Conservation (phyloP, 495 filamentous ascomycete genomes). For the Penicillium alfredii region DNA sequence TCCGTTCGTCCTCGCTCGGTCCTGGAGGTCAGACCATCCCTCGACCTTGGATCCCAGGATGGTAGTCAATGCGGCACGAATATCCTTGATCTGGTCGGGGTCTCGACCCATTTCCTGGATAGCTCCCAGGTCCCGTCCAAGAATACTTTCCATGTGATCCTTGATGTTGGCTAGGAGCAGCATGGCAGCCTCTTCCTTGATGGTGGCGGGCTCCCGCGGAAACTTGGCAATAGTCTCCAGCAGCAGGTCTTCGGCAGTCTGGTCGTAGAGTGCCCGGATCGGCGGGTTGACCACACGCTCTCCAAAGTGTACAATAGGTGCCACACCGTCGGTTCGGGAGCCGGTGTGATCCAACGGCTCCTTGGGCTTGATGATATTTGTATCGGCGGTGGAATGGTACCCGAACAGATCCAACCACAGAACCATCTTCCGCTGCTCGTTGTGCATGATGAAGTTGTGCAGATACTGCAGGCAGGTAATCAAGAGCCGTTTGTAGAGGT, state of each 20-base stretch:
- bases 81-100: conserved; percentile 44
- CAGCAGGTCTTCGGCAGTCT: conserved; percentile 42
- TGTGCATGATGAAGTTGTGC: conserved; percentile 87
- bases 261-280: conserved; percentile 41
- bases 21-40: conserved; percentile 43
- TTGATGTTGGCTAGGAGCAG: conserved; percentile 46
- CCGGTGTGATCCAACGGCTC: conserved; percentile 36
- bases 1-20: conserved; percentile 36
- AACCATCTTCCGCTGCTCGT: conserved; percentile 84
- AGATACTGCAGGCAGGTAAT: conserved; percentile 86
- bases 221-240: conserved; percentile 45
- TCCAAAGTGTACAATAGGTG: conserved; percentile 41
- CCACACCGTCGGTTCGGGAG: conserved; percentile 34
- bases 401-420: conserved; percentile 87
- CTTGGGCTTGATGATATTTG: conserved; percentile 45
- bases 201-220: conserved; percentile 41
- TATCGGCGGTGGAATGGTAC: conserved; percentile 49
- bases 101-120: conserved; percentile 47
- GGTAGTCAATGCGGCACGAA: conserved; percentile 40
- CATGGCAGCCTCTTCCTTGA: conserved; percentile 47
- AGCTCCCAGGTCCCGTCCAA: conserved; percentile 39
- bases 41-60: conserved; percentile 45
- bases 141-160: conserved; percentile 46
- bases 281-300: conserved; percentile 43
- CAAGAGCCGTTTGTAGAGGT: conserved; percentile 75